Conservation (phyloP, 192 early-diverging fungal genomes). For the Spizellomyces sp. region DNA sequence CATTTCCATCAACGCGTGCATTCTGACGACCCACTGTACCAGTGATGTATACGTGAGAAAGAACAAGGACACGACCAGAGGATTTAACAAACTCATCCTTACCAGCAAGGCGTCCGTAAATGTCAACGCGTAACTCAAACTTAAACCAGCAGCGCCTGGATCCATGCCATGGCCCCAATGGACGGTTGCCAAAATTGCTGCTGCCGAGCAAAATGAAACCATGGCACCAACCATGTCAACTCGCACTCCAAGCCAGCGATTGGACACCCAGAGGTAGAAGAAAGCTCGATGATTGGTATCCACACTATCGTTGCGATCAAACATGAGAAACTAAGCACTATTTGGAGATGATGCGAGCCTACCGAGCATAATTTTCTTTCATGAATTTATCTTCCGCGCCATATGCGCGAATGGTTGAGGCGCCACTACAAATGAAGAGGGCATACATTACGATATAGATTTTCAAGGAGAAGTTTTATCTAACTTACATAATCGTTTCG, state of each 20-base stretch:
- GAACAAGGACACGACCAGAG: slow-evolving; percentile 3
- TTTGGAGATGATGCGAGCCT: no score
- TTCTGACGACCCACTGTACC: slow-evolving; percentile 60
- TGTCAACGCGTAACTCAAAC: slow-evolving; percentile 80
- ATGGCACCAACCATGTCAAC: slow-evolving; percentile 61
- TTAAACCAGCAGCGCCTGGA: slow-evolving; percentile 84
- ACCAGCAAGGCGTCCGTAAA: slow-evolving; percentile 50
- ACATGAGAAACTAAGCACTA: no score
- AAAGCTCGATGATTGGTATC: slow-evolving; percentile 84
- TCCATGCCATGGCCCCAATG: slow-evolving; percentile 57
- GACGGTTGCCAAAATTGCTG: slow-evolving; percentile 62
- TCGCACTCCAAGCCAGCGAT: slow-evolving; percentile 62
- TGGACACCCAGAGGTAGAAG: slow-evolving; percentile 83
- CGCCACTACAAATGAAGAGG: slow-evolving; percentile 40
- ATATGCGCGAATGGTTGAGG: slow-evolving; percentile 88
- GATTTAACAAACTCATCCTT: slow-evolving; percentile 39
- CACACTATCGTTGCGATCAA: slow-evolving; percentile 11
- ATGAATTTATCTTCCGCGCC: slow-evolving; percentile 77
- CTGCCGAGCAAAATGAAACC: slow-evolving; percentile 61
- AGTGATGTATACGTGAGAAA: slow-evolving; percentile 24
- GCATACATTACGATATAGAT: no score
- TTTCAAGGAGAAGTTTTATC: no score
- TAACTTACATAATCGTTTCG: slow-evolving; percentile 38
- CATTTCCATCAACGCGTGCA: slow-evolving; percentile 56
- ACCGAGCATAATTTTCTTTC: slow-evolving; percentile 56